Percentiles rank a stretch among this genome's conserved stretches.
Conservation (phyloP, 257 asterid genomes). For the Echites panduratus region DNA sequence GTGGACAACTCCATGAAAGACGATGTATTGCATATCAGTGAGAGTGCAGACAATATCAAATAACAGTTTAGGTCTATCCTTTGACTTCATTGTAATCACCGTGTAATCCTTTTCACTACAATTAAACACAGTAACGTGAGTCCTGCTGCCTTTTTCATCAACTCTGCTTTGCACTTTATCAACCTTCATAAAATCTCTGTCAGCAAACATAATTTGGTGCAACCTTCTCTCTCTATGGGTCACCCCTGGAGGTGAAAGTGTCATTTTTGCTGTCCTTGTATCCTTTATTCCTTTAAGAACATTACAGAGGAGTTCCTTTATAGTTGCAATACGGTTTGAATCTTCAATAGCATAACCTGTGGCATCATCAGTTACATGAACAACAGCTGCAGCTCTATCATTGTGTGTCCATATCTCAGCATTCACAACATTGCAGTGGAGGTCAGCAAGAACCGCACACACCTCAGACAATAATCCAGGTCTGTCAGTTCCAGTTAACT, state of each 20-base stretch:
- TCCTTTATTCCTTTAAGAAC: conserved; percentile 55
- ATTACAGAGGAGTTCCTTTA: conserved; percentile 49
- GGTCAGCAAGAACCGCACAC: conserved; percentile 69
- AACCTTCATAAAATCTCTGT: conserved; percentile 44
- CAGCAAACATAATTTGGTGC: conserved; percentile 86
- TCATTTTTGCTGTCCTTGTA: conserved; percentile 52
- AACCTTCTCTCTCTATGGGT: conserved; percentile 74
- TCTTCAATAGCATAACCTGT: conserved; percentile 58
- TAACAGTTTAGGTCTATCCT: conserved; percentile 75
- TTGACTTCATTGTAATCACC: conserved; percentile 63
- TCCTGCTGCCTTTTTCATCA: conserved; percentile 37
- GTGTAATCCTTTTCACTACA: conserved; percentile 65
- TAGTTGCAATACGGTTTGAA: conserved; percentile 44
- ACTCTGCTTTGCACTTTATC: conserved; percentile 25
- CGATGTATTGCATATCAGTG: conserved; percentile 83
- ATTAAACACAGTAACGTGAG: conserved; percentile 51
- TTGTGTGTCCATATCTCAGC: conserved; percentile 85
- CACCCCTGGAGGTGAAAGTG: conserved; percentile 52
- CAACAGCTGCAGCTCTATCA: conserved; percentile 77
- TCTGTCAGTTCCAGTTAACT: conserved; percentile 68
- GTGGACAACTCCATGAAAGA: conserved; percentile 75
- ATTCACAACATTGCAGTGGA: conserved; percentile 59
- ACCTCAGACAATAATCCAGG: conserved; percentile 82
- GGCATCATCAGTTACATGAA: conserved; percentile 46
- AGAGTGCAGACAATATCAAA: conserved; percentile 74